Evolutionary conservation across 2,329 filamentous ascomycete genomes (phyloP), one percentile per base, ranked within the genome.

Genomic region (Didymella pinodella): DNA sequence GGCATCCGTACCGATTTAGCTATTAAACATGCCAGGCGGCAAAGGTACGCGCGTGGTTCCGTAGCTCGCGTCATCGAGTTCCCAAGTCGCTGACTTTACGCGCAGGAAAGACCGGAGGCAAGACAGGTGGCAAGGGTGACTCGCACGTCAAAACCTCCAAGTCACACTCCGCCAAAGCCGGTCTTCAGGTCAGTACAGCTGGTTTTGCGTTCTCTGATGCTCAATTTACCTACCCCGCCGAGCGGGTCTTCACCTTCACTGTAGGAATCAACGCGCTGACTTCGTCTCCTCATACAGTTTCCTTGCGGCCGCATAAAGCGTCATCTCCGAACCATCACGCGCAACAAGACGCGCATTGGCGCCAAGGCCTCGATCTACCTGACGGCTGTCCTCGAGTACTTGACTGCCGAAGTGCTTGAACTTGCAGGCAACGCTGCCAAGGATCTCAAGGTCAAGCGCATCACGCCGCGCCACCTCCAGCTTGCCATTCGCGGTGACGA

Each of bases 301-400:
- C 95, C 95, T 63, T 99, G 95, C 79, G 95, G 95, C 82, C 95
- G 95, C 90, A 95, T 99, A 82, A 99, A 99, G 90, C 93, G 95
- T 84, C 98, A 98, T 84, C 86, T 99, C 78, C 97, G 98, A 88
- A 93, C 92, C 81, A 97, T 97, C 83, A 98, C 95, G 48, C 95
- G 98, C 79, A 96, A 97, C 83, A 98, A 98, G 86, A 98, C 97
- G 92, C 94, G 95, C 81, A 96, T 99, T 69, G 95, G 95, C 73
- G 95, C 94, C 76, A 98, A 98, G 85, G 95, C 95, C 66, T 93
- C 95, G 68, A 95, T 99, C 73, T 99, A 99, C 78, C 92, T 98
- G 64, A 98, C 95, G 48, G 95, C 95, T 43, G 95, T 99, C 57
- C 90, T 99, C 66, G 95, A 99, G 83, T 99, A 99, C 79, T 85